Conservation (phyloP, 495 filamentous ascomycete genomes). For the Xylaria intraflava region DNA sequence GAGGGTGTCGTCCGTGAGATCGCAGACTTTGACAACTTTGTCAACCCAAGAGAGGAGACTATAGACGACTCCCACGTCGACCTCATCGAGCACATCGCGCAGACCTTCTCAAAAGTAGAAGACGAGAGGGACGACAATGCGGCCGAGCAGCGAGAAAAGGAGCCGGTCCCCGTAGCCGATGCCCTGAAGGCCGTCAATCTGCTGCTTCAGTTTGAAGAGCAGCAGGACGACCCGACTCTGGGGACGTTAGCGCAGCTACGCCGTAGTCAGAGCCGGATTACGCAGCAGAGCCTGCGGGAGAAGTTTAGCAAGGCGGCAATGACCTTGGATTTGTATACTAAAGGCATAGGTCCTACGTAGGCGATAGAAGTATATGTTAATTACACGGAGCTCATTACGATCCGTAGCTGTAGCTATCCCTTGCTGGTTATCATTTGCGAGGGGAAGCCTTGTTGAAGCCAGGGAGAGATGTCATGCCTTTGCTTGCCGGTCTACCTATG, state of each 20-base stretch:
- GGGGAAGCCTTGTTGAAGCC: no score
- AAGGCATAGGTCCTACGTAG: neutral
- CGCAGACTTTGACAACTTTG: neutral
- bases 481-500: no score
- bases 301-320: neutral
- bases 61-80: neutral
- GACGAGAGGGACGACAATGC: neutral
- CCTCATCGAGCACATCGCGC: neutral
- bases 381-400: no score
- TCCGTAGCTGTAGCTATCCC: no score
- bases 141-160: neutral
- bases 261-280: neutral
- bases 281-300: neutral
- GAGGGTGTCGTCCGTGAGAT: neutral
- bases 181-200: neutral
- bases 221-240: neutral
- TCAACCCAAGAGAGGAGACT: neutral
- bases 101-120: neutral
- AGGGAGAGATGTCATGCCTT: no score
- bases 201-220: neutral
- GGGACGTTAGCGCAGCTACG: neutral
- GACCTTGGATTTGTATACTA: neutral
- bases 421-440: no score
- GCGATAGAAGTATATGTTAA: no score
- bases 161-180: neutral